A percentile compares a stretch with the other conserved stretches of the same genome.
phyloP scores from a whole-genome alignment of 192 early-diverging fungal species.

The Geranomyces michiganensis region DNA sequence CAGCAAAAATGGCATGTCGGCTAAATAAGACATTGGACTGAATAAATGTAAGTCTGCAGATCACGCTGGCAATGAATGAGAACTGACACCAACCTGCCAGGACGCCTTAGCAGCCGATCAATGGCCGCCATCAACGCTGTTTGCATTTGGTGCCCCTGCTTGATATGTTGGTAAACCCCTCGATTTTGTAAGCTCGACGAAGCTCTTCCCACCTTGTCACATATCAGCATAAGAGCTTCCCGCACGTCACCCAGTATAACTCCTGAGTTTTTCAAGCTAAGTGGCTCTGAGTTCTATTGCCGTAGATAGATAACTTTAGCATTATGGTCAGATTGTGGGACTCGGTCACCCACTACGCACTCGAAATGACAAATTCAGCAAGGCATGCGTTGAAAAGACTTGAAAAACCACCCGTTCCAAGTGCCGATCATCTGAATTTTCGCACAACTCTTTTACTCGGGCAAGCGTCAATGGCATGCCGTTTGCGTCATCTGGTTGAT shows the following conservation, averaged over 20 bases:
- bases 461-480: too few species aligned
- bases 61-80: too few species aligned
- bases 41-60: too few species aligned
- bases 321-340: too few species aligned
- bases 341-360: too few species aligned
- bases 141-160: slow-evolving; percentile 27
- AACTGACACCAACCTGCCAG: slow-evolving; percentile 40
- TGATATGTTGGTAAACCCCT: background rate
- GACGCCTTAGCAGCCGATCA: slow-evolving; percentile 43
- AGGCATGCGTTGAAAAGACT: background rate
- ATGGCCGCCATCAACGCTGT: slow-evolving; percentile 44
- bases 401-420: background rate
- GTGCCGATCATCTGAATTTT: too few species aligned
- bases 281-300: slow-evolving; percentile 19
- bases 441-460: too few species aligned
- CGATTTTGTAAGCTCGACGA: background rate
- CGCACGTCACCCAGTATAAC: slow-evolving; percentile 35
- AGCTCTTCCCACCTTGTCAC: slow-evolving; percentile 22
- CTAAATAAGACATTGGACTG: too few species aligned
- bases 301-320: background rate
- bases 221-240: slow-evolving; percentile 41
- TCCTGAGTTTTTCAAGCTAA: slow-evolving; percentile 35
- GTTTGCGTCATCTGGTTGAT: too few species aligned
- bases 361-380: background rate
- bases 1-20: slow-evolving; percentile 79